Evolutionary conservation across 2,329 filamentous ascomycete genomes (phyloP), one percentile per base, ranked within the genome.

Genomic region (Aureobasidium sp.): DNA sequence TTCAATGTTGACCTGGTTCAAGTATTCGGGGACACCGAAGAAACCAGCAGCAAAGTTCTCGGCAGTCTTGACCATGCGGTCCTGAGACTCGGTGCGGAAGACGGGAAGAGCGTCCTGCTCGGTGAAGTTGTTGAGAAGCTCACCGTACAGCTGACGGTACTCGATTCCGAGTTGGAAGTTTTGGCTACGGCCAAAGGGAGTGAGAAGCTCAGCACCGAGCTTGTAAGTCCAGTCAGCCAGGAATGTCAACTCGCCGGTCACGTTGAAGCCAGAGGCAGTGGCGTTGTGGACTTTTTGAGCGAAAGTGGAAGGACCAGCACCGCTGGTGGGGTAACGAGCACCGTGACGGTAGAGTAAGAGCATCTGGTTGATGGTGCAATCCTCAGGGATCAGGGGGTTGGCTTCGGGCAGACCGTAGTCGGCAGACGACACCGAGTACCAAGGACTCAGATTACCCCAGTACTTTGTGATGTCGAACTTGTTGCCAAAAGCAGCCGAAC

Each of bases 311-410:
- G 55, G 55, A 19, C 55, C 55, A 31, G 55, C 42, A n/a, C 55
- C 55, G 25, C 55, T 61, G 15, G 59, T 61, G 15, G 59, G 59
- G 40, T 54, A 61, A 25, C 59, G 59, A 25, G 59, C 59, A 47
- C 59, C 59, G 33, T 61, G 59, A n/a, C 59, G 59, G 50, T 53
- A 61, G 19, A 61, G 19, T 19, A 54, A 27, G 10, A 54, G 29
- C 42, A 55, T 54, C 42, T 54, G 51, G 10, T 53, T 57, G 37
- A 61, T 61, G 49, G 50, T 53, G 50, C 59, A 61, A 17, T 50
- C 49, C 4, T 47, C 42, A 4, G 59, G 59, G 4, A 61, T 47
- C 17, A 47, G 8, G 21, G 59, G 47, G 19, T 40, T 58, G 6
- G 55, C 55, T 7, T 49, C 55, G 3, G 21, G 10, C 4, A 58